phyloP scores from a whole-genome alignment of 2,329 filamentous ascomycete species.

The Nannizzia gypsea region DNA sequence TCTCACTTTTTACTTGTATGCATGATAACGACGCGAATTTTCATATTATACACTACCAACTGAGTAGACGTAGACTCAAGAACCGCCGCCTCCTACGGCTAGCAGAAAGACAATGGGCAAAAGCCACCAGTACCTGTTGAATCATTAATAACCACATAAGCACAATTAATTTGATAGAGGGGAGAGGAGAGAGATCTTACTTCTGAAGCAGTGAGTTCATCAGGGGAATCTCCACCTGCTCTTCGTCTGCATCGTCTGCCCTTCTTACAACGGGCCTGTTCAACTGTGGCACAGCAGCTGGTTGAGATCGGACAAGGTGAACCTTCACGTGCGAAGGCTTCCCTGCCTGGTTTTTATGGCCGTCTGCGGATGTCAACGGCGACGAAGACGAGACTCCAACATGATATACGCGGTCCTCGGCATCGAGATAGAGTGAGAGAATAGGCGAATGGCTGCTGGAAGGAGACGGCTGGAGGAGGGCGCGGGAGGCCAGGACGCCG shows the following conservation, averaged over 20 bases:
- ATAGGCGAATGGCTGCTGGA: slow-evolving; percentile 13
- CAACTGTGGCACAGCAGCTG: slow-evolving; percentile 29
- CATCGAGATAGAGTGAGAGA: slow-evolving; percentile 31
- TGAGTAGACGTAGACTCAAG: not conserved
- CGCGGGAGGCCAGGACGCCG: slow-evolving; percentile 29
- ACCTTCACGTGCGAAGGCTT: slow-evolving; percentile 18
- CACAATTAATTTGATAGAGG: not conserved
- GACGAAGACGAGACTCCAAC: slow-evolving; percentile 25
- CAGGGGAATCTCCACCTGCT: slow-evolving; percentile 22
- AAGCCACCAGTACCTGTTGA: slow-evolving; percentile 37
- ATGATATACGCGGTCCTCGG: slow-evolving; percentile 28
- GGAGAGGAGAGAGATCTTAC: slow-evolving; percentile 18
- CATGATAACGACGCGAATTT: not conserved
- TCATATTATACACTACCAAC: not conserved
- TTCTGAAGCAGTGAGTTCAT: slow-evolving; percentile 34
- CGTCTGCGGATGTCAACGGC: not conserved
- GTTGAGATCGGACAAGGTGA: slow-evolving; percentile 23
- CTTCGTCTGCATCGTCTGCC: slow-evolving; percentile 26
- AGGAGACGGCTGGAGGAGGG: slow-evolving; percentile 7
- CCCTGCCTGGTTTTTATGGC: not conserved
- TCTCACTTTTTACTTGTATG: not conserved
- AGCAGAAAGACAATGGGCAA: slow-evolving; percentile 32
- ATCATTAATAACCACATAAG: slow-evolving; percentile 1
- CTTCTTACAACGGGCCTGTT: slow-evolving; percentile 30
- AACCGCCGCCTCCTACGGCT: slow-evolving; percentile 30